Evolutionary conservation across 495 filamentous ascomycete species (phyloP).

Genomic region (Neurospora sp.): DNA sequence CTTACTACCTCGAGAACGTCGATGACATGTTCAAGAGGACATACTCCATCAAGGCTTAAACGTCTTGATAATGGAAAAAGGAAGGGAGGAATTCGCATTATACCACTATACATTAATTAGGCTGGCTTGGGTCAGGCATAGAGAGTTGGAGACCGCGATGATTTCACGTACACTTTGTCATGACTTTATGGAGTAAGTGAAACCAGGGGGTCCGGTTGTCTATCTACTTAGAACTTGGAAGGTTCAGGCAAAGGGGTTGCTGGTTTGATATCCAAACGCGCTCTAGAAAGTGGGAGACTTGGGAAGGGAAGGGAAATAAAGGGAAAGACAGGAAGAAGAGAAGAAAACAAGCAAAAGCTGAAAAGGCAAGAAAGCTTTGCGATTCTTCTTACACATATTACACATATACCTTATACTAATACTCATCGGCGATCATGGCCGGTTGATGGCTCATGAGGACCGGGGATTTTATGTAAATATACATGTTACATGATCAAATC

Average conservation of each 20-base stretch:
- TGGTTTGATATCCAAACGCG: not conserved
- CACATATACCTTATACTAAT: not conserved
- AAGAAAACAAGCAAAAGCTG: not conserved
- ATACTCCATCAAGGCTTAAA: slow-evolving; percentile 80
- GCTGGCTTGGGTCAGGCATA: not conserved
- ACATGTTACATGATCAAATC: not conserved
- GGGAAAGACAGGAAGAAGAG: not conserved
- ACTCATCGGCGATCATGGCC: not conserved
- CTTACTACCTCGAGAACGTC: slow-evolving; percentile 82
- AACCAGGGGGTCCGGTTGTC: not conserved
- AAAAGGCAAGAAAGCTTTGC: not conserved
- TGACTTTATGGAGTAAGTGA: not conserved
- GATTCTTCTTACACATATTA: not conserved
- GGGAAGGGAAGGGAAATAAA: not conserved
- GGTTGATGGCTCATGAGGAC: not conserved
- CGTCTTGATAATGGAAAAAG: not conserved
- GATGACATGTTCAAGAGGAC: slow-evolving; percentile 93
- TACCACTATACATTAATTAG: slow-evolving; percentile 1
- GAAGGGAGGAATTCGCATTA: not conserved
- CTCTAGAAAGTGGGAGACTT: not conserved
- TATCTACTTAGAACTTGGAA: not conserved
- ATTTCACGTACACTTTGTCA: not conserved
- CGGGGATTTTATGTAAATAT: not conserved
- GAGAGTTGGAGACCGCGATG: not conserved
- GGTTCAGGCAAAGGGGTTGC: not conserved